Evolutionary conservation across 495 filamentous ascomycete genomes (phyloP).

Genomic region (Talaromyces thailandensis): DNA sequence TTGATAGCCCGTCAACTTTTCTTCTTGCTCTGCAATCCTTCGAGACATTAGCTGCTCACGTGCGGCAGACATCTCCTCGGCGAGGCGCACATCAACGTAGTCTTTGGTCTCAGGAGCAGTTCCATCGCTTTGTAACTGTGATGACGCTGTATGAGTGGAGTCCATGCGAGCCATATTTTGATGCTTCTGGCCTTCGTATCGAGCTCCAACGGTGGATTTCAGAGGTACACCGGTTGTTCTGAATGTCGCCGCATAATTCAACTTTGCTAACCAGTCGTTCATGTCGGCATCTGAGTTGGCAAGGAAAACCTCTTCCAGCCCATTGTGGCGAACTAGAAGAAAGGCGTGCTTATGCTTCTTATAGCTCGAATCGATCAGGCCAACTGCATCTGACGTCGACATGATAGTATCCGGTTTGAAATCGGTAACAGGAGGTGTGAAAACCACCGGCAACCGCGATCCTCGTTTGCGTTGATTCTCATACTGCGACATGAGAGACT

Average conservation of each 20-base stretch:
- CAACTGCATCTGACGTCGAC: constrained; percentile 86
- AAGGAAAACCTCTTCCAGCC: constrained; percentile 83
- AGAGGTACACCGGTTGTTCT: constrained; percentile 85
- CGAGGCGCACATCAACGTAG: constrained; percentile 67
- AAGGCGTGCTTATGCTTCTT: constrained; percentile 97
- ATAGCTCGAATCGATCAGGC: constrained; percentile 76
- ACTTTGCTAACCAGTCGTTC: constrained; percentile 94
- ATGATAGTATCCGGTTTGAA: constrained; percentile 92
- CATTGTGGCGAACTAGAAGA: constrained; percentile 78
- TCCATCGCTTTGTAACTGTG: constrained; percentile 18
- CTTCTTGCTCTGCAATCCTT: constrained; percentile 76
- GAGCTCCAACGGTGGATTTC: constrained; percentile 73
- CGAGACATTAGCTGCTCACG: constrained; percentile 72
- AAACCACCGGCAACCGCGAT: constrained; percentile 56
- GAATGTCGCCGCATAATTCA: constrained; percentile 95
- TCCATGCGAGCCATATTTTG: constrained; percentile 64
- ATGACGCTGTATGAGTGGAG: constrained; percentile 33
- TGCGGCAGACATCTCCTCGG: constrained; percentile 71
- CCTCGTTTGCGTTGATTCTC: constrained; percentile 62
- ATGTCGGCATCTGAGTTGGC: constrained; percentile 83
- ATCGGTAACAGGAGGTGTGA: constrained; percentile 77
- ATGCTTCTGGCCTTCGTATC: constrained; percentile 74
- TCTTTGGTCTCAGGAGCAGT: constrained; percentile 22
- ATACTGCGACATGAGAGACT: constrained; percentile 76
- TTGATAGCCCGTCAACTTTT: constrained; percentile 62